Base-by-base conservation (phyloP, 2,329 filamentous ascomycete species). In the Neopestalotiopsis sp. region DNA sequence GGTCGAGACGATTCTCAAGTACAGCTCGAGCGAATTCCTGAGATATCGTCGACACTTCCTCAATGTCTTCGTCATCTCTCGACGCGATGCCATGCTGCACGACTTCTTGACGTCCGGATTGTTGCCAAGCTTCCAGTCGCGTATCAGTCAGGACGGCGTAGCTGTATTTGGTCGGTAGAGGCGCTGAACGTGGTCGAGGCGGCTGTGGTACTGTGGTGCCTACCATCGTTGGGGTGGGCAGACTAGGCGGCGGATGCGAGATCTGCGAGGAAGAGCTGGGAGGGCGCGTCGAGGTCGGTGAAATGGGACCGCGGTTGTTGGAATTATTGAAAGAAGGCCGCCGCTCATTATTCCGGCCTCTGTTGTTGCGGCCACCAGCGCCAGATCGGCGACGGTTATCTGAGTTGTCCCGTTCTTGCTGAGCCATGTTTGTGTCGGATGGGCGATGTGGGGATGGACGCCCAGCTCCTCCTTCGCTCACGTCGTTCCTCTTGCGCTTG, bases 11-110 rank as follows among this genome's bases (percentile, higher is more conserved):
- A 57, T 86, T 87, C 75, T 94, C 91, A 13, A 97, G 81, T 20
- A 91, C 90, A 42, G 93, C 90, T 70, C 91, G 90, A 45, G 96
- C 88, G 49, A 98, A 88, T 79, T 99, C 96, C 81, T 97, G 94
- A 73, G 95, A 94, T 28, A 97, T 83, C 14, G 87, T 87, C 38
- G 91, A 90, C 49, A 97, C 83, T 68, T 90, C 88, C 61, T 91
- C 85, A 7, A 88, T 83, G 76, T 97, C 91, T 73, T 92, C 89
- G 72, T 92, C 87, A 45, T 88, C 82, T 73, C 90, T 88, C 62
- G 91, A 90, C 73, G 90, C 85, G 58, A 87, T 79, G 30, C 91
- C 92, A 73, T 89, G 86, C 28, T 89, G 86, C 24, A 95, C 81
- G 13, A 97, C 83, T 32, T 89, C 87, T 70, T 91, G 86, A 68